Base-by-base conservation (phyloP, 257 asterid genomes). In the Scutellaria galericulata region DNA sequence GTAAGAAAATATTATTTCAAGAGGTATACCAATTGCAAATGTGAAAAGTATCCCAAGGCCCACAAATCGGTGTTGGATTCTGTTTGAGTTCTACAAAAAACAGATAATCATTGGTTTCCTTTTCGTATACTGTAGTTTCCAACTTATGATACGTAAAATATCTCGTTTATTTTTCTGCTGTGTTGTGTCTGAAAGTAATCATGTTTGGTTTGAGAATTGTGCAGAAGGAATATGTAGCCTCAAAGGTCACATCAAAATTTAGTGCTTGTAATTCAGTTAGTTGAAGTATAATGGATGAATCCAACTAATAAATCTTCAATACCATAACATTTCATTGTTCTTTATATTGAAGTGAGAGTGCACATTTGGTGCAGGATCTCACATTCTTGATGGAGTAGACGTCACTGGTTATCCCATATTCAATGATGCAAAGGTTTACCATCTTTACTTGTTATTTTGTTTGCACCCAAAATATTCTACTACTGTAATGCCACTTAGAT, bases 391-490 rank as follows among this genome's bases (percentile, higher is more conserved):
- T 72, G 98, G 95, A 45, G 98, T 93, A 57, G 98, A 93, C 42
- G 97, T 93, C 78, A 89, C 95, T 27, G 98, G 97, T 72, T 80
- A 84, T 75, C 84, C 97, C 62, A 91, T 93, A 64, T 93, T 93
- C 76, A 83, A 77, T 63, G 91, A 93, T 77, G 85, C 67, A 77
- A 89, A 91, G 98, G 98, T 93, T 85, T 85, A 75, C 80, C 83
- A 78, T 83, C 87, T 76, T 81, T 71, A 70, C 85, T 79, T 74
- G 87, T 59, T 65, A 44, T 79, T 63, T 72, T 77, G 14, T 70
- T 20, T 80, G 67, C 72, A 72, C 67, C 44, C 69, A 56, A 55
- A 45, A 47, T 51, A 45, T 61, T 75, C n/a, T 70, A 66, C 71
- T 80, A 64, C 74, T 20, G 47, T 73, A 59, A 66, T 67, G 78